Percentiles rank a stretch among this genome's conserved stretches.
Evolutionary conservation across 805 yeast genomes (phyloP).

Genomic region (Barnettozyma siamensis): DNA sequence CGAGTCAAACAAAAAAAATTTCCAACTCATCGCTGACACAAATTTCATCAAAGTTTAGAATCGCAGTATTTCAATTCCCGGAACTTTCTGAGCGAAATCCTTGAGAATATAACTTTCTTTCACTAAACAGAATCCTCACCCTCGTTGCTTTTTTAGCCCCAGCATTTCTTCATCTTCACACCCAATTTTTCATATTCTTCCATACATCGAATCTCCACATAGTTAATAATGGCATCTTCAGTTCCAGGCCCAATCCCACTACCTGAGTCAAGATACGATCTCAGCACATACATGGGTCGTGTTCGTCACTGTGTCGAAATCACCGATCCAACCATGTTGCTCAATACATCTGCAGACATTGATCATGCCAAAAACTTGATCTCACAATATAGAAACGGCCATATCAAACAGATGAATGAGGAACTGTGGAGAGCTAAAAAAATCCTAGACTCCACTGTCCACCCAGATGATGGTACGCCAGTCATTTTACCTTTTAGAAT

Average conservation of each 20-base stretch:
- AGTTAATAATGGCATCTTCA: constrained; percentile 75
- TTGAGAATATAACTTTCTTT: no score
- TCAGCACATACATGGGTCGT: constrained; percentile 85
- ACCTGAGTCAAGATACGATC: constrained; percentile 77
- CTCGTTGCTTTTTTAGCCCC: no score
- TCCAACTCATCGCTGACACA: constrained; percentile 1
- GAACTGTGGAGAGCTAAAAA: constrained; percentile 86
- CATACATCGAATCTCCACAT: neutral
- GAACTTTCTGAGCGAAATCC: no score
- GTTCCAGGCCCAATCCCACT: constrained; percentile 75
- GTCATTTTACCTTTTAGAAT: constrained; percentile 92
- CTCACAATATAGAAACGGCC: constrained; percentile 70
- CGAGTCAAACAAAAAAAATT: neutral
- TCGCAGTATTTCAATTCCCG: no score
- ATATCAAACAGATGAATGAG: constrained; percentile 58
- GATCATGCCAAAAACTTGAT: constrained; percentile 58
- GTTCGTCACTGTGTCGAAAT: constrained; percentile 92
- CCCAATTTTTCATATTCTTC: neutral
- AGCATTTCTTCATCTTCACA: no score
- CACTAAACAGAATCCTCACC: no score
- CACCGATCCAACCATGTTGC: constrained; percentile 85
- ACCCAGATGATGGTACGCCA: constrained; percentile 95
- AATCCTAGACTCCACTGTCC: constrained; percentile 84
- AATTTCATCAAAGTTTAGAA: neutral
- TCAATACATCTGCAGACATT: constrained; percentile 62